phyloP scores from a whole-genome alignment of 2,329 filamentous ascomycete species.

The Aspergillus oerlinghausenensis region DNA sequence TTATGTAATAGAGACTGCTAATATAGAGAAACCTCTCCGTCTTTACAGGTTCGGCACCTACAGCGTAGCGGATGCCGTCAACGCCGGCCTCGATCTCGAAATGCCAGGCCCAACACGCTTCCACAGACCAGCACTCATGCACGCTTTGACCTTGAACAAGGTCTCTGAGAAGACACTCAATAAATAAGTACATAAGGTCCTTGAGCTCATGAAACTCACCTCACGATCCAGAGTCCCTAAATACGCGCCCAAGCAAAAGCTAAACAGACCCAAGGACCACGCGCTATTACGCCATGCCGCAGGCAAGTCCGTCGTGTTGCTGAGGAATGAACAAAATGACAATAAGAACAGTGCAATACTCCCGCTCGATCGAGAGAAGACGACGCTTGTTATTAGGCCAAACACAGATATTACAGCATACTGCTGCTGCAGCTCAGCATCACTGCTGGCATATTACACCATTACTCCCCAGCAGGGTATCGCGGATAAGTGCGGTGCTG shows the following conservation, averaged over 20 bases:
- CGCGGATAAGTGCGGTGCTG: constrained; percentile 27
- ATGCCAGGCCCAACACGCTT: constrained; percentile 46
- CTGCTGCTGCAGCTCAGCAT: constrained; percentile 62
- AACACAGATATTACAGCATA: constrained; percentile 47
- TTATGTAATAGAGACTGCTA: no score
- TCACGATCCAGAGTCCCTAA: constrained; percentile 52
- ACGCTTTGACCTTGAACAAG: constrained; percentile 53
- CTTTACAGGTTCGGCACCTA: constrained; percentile 41
- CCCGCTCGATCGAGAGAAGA: constrained; percentile 48
- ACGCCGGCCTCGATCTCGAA: constrained; percentile 44
- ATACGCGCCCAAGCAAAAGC: constrained; percentile 49
- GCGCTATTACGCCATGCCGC: constrained; percentile 63
- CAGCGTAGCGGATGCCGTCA: constrained; percentile 41
- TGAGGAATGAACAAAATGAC: constrained; percentile 62
- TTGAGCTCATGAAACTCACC: constrained; percentile 56
- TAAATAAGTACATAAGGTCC: constrained; percentile 51
- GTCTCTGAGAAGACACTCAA: constrained; percentile 53
- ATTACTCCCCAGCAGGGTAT: constrained; percentile 44
- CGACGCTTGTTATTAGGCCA: constrained; percentile 52
- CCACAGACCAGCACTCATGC: constrained; percentile 36
- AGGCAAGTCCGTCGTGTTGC: constrained; percentile 64
- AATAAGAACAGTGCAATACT: constrained; percentile 38
- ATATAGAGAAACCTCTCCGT: background rate
- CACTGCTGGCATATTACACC: constrained; percentile 45
- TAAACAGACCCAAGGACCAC: constrained; percentile 59